A percentile compares a stretch with the other conserved stretches of the same genome.
phyloP scores from a whole-genome alignment of 1,284 basidiomycete species.

The Apiotrichum montevideense region DNA sequence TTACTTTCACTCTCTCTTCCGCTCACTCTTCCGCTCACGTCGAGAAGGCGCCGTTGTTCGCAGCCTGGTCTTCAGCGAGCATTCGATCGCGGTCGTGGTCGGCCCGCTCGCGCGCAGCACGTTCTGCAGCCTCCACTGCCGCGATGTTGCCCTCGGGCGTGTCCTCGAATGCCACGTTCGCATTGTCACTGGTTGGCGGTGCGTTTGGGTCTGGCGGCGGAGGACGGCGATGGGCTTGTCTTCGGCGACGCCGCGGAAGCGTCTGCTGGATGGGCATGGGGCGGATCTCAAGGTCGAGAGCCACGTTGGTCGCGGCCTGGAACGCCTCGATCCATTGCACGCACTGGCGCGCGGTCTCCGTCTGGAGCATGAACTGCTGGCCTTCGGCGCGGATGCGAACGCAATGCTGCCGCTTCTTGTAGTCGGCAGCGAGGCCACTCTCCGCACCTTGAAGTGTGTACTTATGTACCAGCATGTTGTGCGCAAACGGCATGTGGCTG shows the following conservation, averaged over 20 bases:
- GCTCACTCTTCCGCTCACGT: too few species aligned
- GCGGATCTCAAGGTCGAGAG: slow-evolving; percentile 82
- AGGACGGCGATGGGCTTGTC: slow-evolving; percentile 24
- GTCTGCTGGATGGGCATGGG: slow-evolving; percentile 73
- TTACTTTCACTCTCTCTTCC: neutral
- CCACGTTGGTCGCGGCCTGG: slow-evolving; percentile 88
- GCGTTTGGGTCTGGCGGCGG: slow-evolving; percentile 1
- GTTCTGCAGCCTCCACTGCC: slow-evolving; percentile 34
- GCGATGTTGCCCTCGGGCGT: slow-evolving; percentile 37
- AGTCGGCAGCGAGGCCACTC: slow-evolving; percentile 90
- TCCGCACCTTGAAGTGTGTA: slow-evolving; percentile 89
- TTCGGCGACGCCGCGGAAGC: slow-evolving; percentile 48
- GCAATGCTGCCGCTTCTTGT: slow-evolving; percentile 87
- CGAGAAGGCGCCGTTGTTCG: neutral
- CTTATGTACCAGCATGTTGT: slow-evolving; percentile 50
- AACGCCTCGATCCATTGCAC: slow-evolving; percentile 96
- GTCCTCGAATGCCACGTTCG: slow-evolving; percentile 19
- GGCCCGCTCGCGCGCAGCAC: slow-evolving; percentile 21
- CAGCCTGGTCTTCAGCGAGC: slow-evolving; percentile 45
- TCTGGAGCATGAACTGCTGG: slow-evolving; percentile 94
- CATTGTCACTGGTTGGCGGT: slow-evolving; percentile 11
- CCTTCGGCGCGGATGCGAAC: slow-evolving; percentile 90
- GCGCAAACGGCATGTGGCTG: slow-evolving; percentile 42
- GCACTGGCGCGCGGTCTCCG: slow-evolving; percentile 73
- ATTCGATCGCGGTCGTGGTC: slow-evolving; percentile 38